Conservation (phyloP, 768 basidiomycete species). For the Tylopilus subfusipes region DNA sequence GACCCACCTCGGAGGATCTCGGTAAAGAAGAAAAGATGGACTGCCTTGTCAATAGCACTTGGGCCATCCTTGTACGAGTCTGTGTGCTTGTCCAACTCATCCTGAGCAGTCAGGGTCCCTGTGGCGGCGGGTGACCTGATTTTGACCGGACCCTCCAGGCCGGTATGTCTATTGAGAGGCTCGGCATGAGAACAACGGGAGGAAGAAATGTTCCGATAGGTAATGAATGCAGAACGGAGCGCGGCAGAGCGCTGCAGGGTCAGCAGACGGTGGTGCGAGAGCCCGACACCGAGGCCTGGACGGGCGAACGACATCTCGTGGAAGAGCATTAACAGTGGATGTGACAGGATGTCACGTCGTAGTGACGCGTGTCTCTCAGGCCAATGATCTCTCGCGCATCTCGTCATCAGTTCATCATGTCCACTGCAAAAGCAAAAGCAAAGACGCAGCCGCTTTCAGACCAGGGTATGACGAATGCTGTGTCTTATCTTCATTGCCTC, state of each 20-base stretch:
- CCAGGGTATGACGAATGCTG: slow-evolving; percentile 54
- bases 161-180: slow-evolving; percentile 11
- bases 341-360: slow-evolving; percentile 28
- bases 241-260: slow-evolving; percentile 24
- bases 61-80: slow-evolving; percentile 77
- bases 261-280: slow-evolving; percentile 47
- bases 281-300: slow-evolving; percentile 47
- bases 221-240: slow-evolving; percentile 36
- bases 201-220: slow-evolving; percentile 40
- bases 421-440: slow-evolving; percentile 53
- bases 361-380: slow-evolving; percentile 20
- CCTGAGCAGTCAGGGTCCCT: slow-evolving; percentile 33
- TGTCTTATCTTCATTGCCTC: slow-evolving; percentile 22
- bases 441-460: slow-evolving; percentile 59
- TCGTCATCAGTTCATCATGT: slow-evolving; percentile 34
- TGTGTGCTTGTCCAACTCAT: slow-evolving; percentile 49
- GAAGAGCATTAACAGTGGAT: slow-evolving; percentile 13
- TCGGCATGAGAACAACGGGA: slow-evolving; percentile 23
- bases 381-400: slow-evolving; percentile 28
- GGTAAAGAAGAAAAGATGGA: slow-evolving; percentile 96
- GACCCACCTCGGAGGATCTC: slow-evolving; percentile 92
- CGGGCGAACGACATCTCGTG: slow-evolving; percentile 59
- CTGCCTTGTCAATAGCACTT: slow-evolving; percentile 93
- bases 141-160: slow-evolving; percentile 22
- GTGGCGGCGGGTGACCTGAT: slow-evolving; percentile 35